Evolutionary conservation across 2,329 filamentous ascomycete genomes (phyloP).

Genomic region (Gaeumannomyces sp.): DNA sequence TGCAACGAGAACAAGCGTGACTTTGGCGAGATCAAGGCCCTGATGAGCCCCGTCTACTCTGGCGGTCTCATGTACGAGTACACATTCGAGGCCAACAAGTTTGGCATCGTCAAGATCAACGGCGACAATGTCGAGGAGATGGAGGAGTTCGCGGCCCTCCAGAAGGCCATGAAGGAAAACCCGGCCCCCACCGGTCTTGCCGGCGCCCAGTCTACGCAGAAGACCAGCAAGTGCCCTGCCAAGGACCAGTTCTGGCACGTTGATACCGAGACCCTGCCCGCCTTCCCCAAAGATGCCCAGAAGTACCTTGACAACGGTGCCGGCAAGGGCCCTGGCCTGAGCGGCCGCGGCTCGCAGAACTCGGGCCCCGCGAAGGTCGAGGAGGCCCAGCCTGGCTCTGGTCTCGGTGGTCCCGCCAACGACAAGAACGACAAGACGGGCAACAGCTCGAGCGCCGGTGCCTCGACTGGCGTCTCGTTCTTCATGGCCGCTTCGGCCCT

Average conservation of each 20-base stretch:
- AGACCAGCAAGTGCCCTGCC: slow-evolving; percentile 43
- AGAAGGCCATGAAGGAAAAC: slow-evolving; percentile 41
- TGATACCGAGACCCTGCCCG: slow-evolving; percentile 41
- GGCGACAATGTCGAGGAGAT: slow-evolving; percentile 49
- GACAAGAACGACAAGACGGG: slow-evolving; percentile 27
- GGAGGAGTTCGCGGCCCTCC: slow-evolving; percentile 54
- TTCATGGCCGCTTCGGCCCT: slow-evolving; percentile 29
- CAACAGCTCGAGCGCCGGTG: slow-evolving; percentile 26
- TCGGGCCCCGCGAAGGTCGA: slow-evolving; percentile 41
- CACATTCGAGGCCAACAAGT: slow-evolving; percentile 70
- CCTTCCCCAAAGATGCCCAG: slow-evolving; percentile 43
- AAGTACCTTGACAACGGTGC: slow-evolving; percentile 50
- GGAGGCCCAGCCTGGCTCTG: slow-evolving; percentile 32
- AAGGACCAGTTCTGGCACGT: slow-evolving; percentile 45
- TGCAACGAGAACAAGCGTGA: slow-evolving; percentile 76
- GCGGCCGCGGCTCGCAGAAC: slow-evolving; percentile 48
- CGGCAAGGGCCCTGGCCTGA: slow-evolving; percentile 46
- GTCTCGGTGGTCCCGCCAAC: slow-evolving; percentile 28
- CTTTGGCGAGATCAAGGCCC: slow-evolving; percentile 71
- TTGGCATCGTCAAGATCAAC: slow-evolving; percentile 67
- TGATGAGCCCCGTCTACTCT: slow-evolving; percentile 87
- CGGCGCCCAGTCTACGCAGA: slow-evolving; percentile 41
- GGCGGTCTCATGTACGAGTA: slow-evolving; percentile 97
- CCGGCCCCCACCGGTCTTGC: slow-evolving; percentile 45
- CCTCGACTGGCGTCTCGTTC: slow-evolving; percentile 23